These are phyloP conservation scores for Ramichloridium luteum DNA, from an alignment of 2,329 filamentous ascomycete genomes.

Conservation along the genomic window DNA sequence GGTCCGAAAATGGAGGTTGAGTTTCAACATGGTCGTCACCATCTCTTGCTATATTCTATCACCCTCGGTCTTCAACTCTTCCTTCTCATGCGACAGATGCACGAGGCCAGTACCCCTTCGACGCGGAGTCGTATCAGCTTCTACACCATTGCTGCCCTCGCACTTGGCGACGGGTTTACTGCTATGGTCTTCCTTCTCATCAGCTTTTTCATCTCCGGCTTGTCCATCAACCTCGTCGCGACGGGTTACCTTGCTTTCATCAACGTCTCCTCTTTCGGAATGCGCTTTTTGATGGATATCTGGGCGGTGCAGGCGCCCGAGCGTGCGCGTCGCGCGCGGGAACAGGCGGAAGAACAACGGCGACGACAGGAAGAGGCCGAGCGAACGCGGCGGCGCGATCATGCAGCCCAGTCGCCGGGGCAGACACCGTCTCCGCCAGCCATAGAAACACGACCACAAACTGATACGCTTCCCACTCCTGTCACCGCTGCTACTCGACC, in stretches of 20 bases:
- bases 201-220: conserved; percentile 42
- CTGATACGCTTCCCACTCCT: conserved; percentile 37
- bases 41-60: conserved; percentile 41
- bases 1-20: conserved; percentile 47
- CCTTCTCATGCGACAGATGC: conserved; percentile 49
- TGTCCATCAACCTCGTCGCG: conserved; percentile 44
- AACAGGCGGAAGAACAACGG: conserved; percentile 28
- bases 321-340: conserved; percentile 30
- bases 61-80: conserved; percentile 42
- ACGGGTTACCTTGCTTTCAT: conserved; percentile 48
- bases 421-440: conserved; percentile 1
- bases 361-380: conserved; percentile 11
- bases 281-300: conserved; percentile 56
- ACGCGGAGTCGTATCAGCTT: conserved; percentile 53
- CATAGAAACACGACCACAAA: conserved; percentile 11
- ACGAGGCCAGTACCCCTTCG: conserved; percentile 52
- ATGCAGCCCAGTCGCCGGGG: neutral
- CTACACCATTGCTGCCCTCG: conserved; percentile 50
- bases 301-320: conserved; percentile 50
- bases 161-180: conserved; percentile 48
- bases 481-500: conserved; percentile 33
- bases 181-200: conserved; percentile 42
- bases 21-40: conserved; percentile 34
- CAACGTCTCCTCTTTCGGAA: conserved; percentile 49
- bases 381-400: neutral